phyloP scores from a whole-genome alignment of 2,329 filamentous ascomycete species.

The Paracamarosporium sp. region DNA sequence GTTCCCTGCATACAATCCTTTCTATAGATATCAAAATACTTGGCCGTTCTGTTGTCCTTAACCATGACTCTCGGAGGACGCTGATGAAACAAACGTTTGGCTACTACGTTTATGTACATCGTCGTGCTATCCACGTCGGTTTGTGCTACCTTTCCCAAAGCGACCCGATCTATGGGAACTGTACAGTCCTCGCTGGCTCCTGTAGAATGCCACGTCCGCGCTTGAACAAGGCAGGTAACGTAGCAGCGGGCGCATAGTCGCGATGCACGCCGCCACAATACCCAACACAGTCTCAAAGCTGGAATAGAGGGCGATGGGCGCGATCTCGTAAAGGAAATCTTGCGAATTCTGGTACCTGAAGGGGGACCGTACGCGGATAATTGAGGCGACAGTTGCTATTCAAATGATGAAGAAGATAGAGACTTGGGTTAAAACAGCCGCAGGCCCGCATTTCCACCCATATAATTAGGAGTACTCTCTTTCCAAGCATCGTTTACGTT shows the following conservation, averaged over 20 bases:
- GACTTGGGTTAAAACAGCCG: conserved; percentile 29
- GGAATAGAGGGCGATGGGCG: conserved; percentile 51
- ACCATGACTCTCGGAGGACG: not conserved
- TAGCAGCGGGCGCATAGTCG: conserved; percentile 52
- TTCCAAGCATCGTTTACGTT: conserved; percentile 17
- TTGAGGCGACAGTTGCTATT: conserved; percentile 40
- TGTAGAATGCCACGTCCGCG: not conserved
- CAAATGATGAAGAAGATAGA: conserved; percentile 44
- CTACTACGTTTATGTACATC: not conserved
- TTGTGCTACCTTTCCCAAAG: not conserved
- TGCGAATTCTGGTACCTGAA: conserved; percentile 41
- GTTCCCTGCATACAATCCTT: not conserved
- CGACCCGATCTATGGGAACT: not conserved
- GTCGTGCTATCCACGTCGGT: not conserved
- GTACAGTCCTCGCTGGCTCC: not conserved
- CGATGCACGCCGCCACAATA: conserved; percentile 53
- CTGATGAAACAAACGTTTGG: not conserved
- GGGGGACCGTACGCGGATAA: conserved; percentile 51
- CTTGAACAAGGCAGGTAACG: conserved; percentile 24
- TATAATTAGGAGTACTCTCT: not conserved
- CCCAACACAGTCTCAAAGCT: conserved; percentile 53
- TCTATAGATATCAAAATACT: not conserved
- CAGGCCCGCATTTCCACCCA: not conserved
- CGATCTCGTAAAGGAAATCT: conserved; percentile 48
- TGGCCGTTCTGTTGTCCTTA: not conserved